Evolutionary conservation across 257 asterid species (phyloP), one percentile per base, ranked within the genome.

Genomic region (Plectranthus barbatus): DNA sequence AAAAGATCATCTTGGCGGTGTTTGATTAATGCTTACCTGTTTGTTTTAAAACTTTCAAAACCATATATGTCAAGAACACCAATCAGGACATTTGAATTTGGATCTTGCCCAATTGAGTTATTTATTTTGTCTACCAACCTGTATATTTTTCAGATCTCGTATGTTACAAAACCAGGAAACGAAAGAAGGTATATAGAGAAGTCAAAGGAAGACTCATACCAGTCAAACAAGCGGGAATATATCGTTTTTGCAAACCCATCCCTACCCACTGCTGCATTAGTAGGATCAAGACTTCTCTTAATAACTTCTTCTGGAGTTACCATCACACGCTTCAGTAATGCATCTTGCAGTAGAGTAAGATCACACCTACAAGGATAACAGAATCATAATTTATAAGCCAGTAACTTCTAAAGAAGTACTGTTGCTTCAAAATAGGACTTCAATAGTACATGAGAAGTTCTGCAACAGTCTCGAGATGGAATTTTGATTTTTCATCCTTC

Each of bases 11-110:
- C 12, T 56, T 59, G 49, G 58, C 47, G 29, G 26, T 48, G 26
- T 56, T 64, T 41, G 57, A 69, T 70, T 64, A 62, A 58, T 19
- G 9, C 76, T 64, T 78, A 92, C 99, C 97, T 92, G 67, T 92
- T 92, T 65, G 58, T 72, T 75, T 92, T 83, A 67, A 92, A 92
- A 75, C 99, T 92, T 81, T 92, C 99, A 73, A 92, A 92, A 74
- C 99, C 99, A 65, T 92, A 92, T 5, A 92, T 92, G 75, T 92
- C 99, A 74, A 92, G 99, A 73, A 92, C 95, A 69, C 99, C 99
- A 78, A 92, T 92, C 18, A 89, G 84, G 62, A 76, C 80, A 53
- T 79, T 85, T 5, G 97, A 92, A 66, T 66, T 80, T 19, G 91
- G 72, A 82, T 92, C 99, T 82, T 92, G 97, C 58, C 99, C 99